A percentile compares a stretch with the other conserved stretches of the same genome.
phyloP scores from a whole-genome alignment of 208 protist species.

The Trypanosoma vivax region DNA sequence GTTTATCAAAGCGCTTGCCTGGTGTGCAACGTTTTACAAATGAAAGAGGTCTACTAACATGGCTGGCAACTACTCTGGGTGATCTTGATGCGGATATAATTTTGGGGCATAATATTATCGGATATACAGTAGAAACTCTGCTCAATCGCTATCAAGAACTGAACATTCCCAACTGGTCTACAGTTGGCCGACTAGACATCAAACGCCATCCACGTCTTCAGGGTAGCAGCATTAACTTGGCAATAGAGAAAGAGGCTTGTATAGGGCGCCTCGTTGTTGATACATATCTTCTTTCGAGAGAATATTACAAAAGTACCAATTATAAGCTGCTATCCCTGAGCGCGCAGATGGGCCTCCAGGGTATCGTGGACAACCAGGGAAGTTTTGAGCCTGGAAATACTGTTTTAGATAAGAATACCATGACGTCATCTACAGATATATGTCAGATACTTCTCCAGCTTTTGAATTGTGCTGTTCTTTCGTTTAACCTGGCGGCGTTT shows the following conservation, averaged over 20 bases:
- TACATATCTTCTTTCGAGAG: constrained; percentile 89
- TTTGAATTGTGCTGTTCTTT: constrained; percentile 71
- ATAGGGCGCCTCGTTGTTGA: constrained; percentile 93
- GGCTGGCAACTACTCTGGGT: constrained; percentile 68
- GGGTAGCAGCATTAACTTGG: constrained; percentile 30
- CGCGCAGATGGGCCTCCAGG: constrained; percentile 63
- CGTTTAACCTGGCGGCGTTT: constrained; percentile 85
- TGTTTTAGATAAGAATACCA: constrained; percentile 38
- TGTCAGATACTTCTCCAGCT: constrained; percentile 67
- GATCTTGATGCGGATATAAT: constrained; percentile 93
- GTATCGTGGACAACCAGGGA: constrained; percentile 45
- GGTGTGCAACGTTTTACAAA: constrained; percentile 51
- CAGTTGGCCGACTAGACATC: constrained; percentile 81
- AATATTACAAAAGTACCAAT: constrained; percentile 89
- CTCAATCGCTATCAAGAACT: constrained; percentile 91
- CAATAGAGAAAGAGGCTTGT: constrained; percentile 81
- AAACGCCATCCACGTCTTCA: constrained; percentile 65
- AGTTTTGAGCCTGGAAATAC: constrained; percentile 62
- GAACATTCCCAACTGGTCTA: constrained; percentile 89
- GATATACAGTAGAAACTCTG: constrained; percentile 95
- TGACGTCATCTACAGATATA: constrained; percentile 34
- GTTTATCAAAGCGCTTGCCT: constrained; percentile 54
- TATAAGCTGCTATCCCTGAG: constrained; percentile 85
- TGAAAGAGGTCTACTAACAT: constrained; percentile 75
- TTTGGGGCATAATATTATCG: constrained; percentile 97